phyloP scores from a whole-genome alignment of 768 basidiomycete species.

The Coprinellus micaceus region DNA sequence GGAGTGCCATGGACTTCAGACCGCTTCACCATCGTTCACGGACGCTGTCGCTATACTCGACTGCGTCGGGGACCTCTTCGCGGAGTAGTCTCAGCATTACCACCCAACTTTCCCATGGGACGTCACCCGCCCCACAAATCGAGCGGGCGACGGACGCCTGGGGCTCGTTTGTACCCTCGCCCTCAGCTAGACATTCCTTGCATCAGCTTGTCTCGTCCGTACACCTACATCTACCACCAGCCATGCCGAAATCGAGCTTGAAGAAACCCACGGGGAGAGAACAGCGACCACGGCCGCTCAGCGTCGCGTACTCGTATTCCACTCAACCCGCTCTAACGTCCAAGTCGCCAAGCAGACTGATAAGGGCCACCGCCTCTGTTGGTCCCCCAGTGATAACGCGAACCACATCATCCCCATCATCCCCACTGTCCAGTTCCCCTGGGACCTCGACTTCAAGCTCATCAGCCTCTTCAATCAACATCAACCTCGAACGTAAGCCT shows the following conservation, averaged over 20 bases:
- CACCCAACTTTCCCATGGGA: background rate
- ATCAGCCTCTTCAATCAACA: conserved; percentile 15
- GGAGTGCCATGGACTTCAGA: background rate
- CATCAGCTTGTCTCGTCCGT: background rate
- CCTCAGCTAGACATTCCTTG: background rate
- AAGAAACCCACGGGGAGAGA: too few relatives aligned
- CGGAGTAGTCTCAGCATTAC: background rate
- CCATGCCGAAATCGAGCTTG: too few relatives aligned
- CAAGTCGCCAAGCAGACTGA: too few relatives aligned
- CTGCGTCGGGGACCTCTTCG: conserved; percentile 20
- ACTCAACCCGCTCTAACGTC: too few relatives aligned
- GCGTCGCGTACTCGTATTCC: background rate
- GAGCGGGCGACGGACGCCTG: background rate
- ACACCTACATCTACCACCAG: too few relatives aligned
- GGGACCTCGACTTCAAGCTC: conserved; percentile 1
- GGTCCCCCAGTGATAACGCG: too few relatives aligned
- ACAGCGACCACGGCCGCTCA: background rate
- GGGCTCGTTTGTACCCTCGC: conserved; percentile 9
- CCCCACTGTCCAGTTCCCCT: conserved; percentile 10
- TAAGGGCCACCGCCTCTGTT: too few relatives aligned
- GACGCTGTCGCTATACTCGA: conserved; percentile 26
- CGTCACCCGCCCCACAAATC: background rate
- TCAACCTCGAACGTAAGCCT: conserved; percentile 3
- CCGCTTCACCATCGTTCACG: conserved; percentile 16
- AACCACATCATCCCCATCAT: conserved; percentile 21